Percentiles rank a stretch among this genome's conserved stretches.
Conservation (phyloP, 305 asterid species). For the Ilex paraguariensis region DNA sequence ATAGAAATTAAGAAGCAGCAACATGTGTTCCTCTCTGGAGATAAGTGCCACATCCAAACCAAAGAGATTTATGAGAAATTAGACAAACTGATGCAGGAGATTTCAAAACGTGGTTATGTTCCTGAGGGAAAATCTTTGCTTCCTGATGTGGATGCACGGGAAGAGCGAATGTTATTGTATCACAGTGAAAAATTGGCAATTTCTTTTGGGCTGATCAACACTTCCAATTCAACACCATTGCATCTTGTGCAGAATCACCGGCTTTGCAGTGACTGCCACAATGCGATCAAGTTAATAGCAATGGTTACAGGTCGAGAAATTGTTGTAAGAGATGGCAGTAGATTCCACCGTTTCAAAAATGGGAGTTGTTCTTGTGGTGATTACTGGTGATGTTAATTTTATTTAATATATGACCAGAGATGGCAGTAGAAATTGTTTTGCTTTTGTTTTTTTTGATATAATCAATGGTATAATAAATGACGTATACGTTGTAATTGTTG, state of each 20-base stretch:
- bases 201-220: slow-evolving; percentile 43
- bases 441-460: too few relatives aligned
- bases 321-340: slow-evolving; percentile 38
- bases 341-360: slow-evolving; percentile 38
- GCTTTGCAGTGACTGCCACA: slow-evolving; percentile 38
- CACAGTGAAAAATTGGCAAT: slow-evolving; percentile 83
- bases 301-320: slow-evolving; percentile 34
- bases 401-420: too few relatives aligned
- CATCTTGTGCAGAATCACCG: slow-evolving; percentile 44
- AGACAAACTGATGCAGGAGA: slow-evolving; percentile 37
- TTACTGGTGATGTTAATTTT: slow-evolving; percentile 57
- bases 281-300: slow-evolving; percentile 52
- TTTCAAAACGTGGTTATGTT: slow-evolving; percentile 37
- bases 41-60: slow-evolving; percentile 44
- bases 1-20: slow-evolving; percentile 62
- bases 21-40: slow-evolving; percentile 50
- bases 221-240: slow-evolving; percentile 27
- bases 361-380: slow-evolving; percentile 78
- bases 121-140: slow-evolving; percentile 41
- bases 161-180: slow-evolving; percentile 32
- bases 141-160: slow-evolving; percentile 69
- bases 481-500: too few relatives aligned
- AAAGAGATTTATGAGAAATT: slow-evolving; percentile 48
- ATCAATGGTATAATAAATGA: too few relatives aligned
- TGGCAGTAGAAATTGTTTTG: not conserved